Conservation (phyloP, 1,284 basidiomycete species). For the Mixia osmundae region DNA sequence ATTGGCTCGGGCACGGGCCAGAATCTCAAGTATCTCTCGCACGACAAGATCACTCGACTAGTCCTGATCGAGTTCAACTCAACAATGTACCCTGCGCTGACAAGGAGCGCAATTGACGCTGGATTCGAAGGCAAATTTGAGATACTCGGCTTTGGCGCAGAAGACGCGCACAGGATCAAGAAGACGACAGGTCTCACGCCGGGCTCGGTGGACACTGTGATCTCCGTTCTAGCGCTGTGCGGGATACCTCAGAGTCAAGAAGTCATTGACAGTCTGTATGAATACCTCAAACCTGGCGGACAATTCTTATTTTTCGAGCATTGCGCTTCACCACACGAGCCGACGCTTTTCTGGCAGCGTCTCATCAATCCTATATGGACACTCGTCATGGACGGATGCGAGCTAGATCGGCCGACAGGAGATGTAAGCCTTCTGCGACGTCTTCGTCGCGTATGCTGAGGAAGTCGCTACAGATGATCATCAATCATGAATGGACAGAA, state of each 20-base stretch:
- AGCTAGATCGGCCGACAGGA: slow-evolving; percentile 5
- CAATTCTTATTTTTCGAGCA: slow-evolving; percentile 7
- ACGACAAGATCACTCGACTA: slow-evolving; percentile 4
- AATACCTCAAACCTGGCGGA: slow-evolving; percentile 8
- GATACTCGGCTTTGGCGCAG: slow-evolving; percentile 5
- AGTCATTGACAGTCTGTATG: slow-evolving; percentile 7
- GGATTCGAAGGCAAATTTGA: slow-evolving; percentile 7
- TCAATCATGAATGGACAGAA: too few species aligned
- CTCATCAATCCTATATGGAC: slow-evolving; percentile 5
- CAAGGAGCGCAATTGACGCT: slow-evolving; percentile 3
- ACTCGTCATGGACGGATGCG: slow-evolving; percentile 4
- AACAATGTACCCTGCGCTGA: slow-evolving; percentile 4
- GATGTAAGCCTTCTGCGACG: too few species aligned
- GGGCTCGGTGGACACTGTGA: slow-evolving; percentile 6
- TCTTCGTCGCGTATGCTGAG: too few species aligned
- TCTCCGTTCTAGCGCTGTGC: slow-evolving; percentile 4
- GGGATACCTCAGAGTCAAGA: slow-evolving; percentile 7
- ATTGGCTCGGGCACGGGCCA: slow-evolving; percentile 5
- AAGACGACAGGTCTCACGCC: slow-evolving; percentile 3
- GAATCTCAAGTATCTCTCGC: slow-evolving; percentile 7
- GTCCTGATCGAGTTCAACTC: slow-evolving; percentile 6
- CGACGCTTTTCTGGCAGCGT: slow-evolving; percentile 3
- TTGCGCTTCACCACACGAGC: slow-evolving; percentile 3
- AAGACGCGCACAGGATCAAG: slow-evolving; percentile 4
- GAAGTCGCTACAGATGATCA: too few species aligned